Conservation (phyloP, 345 rosid genomes). For the Heritiera fomes region DNA sequence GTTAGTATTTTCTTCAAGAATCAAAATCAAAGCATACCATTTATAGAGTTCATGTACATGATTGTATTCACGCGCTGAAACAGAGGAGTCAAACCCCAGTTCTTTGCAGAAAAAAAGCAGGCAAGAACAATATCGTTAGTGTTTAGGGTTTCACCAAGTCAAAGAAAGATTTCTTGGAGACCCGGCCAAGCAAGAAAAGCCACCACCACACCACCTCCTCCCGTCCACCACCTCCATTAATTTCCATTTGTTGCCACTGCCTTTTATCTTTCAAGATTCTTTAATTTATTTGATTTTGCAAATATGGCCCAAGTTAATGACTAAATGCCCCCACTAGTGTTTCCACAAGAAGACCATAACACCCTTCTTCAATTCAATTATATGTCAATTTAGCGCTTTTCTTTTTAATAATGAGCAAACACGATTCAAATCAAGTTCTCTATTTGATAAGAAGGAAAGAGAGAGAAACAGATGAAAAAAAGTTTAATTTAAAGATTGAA, state of each 20-base stretch:
- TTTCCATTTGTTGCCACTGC: conserved; percentile 31
- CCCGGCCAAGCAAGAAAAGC: conserved; percentile 49
- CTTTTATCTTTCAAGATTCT: conserved; percentile 50
- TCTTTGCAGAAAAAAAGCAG: neutral
- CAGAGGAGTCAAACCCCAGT: neutral
- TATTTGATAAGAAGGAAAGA: too few relatives aligned
- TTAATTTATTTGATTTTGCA: conserved; percentile 30
- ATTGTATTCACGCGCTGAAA: neutral
- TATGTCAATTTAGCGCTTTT: neutral
- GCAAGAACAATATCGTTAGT: conserved; percentile 4
- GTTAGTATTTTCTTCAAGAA: neutral
- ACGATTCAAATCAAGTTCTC: neutral
- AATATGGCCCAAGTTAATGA: conserved; percentile 14
- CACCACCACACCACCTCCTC: conserved; percentile 29
- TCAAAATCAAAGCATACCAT: too few relatives aligned
- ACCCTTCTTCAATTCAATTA: neutral
- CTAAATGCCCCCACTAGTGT: neutral
- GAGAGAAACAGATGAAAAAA: too few relatives aligned
- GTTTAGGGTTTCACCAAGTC: conserved; percentile 45
- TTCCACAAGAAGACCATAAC: conserved; percentile 22
- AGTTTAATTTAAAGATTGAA: too few relatives aligned
- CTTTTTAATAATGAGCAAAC: neutral
- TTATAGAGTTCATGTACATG: too few relatives aligned
- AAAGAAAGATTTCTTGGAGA: conserved; percentile 45
- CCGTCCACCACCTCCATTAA: too few relatives aligned